Percentiles rank a stretch among this genome's conserved stretches.
Conservation (phyloP, 2,329 filamentous ascomycete genomes). For the Calonectria hongkongensis region DNA sequence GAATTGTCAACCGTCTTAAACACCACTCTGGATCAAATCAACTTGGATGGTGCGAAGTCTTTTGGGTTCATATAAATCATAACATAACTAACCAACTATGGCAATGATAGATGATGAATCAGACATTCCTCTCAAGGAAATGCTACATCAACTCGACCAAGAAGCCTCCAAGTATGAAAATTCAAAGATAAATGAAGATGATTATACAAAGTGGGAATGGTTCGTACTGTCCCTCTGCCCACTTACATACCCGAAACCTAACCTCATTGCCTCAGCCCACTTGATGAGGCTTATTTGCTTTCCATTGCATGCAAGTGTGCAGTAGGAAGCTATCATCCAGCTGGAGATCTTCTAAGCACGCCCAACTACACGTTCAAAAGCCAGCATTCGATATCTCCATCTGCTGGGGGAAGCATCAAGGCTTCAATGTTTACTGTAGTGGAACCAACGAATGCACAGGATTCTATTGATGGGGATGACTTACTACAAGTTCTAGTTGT, state of each 20-base stretch:
- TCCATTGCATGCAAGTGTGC: slow-evolving; percentile 12
- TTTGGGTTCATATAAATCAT: background rate
- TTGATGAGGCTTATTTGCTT: background rate
- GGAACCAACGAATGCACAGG: background rate
- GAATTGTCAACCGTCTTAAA: background rate
- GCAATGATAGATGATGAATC: background rate
- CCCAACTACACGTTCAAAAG: background rate
- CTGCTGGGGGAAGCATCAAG: slow-evolving; percentile 2
- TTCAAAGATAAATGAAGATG: background rate
- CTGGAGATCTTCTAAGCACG: background rate
- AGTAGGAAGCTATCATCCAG: slow-evolving; percentile 7
- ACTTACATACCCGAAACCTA: background rate
- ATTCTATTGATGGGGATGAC: background rate
- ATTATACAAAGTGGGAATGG: background rate
- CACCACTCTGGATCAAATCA: slow-evolving; percentile 2
- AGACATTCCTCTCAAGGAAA: background rate
- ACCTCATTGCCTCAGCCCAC: background rate
- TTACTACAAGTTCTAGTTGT: slow-evolving; percentile 6
- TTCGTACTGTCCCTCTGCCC: background rate
- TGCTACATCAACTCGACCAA: background rate
- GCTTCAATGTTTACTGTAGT: background rate
- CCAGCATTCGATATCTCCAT: background rate
- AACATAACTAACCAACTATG: background rate
- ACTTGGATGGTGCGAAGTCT: background rate
- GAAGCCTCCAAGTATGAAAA: slow-evolving; percentile 17